phyloP scores from a whole-genome alignment of 2,329 filamentous ascomycete genomes.

The Fusarium sterilihyphosum region DNA sequence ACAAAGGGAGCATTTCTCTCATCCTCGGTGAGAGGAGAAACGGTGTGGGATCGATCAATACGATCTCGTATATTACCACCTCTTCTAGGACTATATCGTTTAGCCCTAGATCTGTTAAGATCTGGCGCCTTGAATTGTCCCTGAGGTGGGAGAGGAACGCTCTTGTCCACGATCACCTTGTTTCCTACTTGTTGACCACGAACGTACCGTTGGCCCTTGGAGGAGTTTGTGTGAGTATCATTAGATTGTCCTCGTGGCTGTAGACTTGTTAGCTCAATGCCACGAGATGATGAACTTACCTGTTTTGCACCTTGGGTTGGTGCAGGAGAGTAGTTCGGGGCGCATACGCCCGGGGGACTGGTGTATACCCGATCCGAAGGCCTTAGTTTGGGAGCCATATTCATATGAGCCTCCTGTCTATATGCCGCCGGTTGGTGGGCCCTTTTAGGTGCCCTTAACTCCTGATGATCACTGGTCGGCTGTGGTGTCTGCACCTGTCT shows the following conservation, averaged over 20 bases:
- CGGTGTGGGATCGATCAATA: not conserved
- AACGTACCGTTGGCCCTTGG: not conserved
- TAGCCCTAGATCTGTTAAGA: not conserved
- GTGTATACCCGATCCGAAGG: not conserved
- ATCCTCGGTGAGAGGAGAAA: conserved; percentile 14
- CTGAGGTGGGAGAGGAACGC: not conserved
- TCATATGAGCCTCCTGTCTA: not conserved
- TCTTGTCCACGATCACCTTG: not conserved
- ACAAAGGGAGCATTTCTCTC: not conserved
- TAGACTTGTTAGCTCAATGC: conserved; percentile 3
- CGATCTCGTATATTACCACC: not conserved
- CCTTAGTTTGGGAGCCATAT: not conserved
- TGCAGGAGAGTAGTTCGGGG: not conserved
- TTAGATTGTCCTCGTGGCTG: not conserved
- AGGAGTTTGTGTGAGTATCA: not conserved
- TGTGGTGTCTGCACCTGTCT: not conserved
- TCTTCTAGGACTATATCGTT: not conserved
- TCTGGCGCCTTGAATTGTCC: not conserved
- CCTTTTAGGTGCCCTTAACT: not conserved
- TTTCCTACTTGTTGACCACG: not conserved
- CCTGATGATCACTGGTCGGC: not conserved
- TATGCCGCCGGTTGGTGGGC: not conserved
- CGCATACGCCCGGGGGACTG: not conserved
- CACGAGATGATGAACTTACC: not conserved
- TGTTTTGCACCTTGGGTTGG: not conserved